Percentiles rank a stretch among this genome's conserved stretches.
Conservation (phyloP, 2,329 filamentous ascomycete genomes). For the Pezizomycotina sp. region DNA sequence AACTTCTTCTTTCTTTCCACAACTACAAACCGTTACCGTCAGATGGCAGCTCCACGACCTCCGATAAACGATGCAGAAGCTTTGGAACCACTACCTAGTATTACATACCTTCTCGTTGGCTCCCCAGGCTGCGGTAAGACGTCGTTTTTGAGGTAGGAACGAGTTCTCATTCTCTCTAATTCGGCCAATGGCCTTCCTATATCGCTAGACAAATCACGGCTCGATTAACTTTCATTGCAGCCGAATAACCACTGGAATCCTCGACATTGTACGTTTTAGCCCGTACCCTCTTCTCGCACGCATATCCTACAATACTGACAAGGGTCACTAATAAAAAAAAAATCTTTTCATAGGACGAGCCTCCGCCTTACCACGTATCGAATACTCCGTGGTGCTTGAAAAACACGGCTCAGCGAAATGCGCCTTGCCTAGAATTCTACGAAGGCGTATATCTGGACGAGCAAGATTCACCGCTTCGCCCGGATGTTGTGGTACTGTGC, state of each 20-base stretch:
- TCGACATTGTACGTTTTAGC: constrained; percentile 8
- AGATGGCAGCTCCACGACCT: too few species aligned
- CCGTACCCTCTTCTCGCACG: not conserved
- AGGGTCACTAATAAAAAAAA: constrained; percentile 1
- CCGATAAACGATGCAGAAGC: too few species aligned
- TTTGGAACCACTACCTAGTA: too few species aligned
- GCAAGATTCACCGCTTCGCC: constrained; percentile 4
- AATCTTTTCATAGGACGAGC: not conserved
- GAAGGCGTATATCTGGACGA: constrained; percentile 8
- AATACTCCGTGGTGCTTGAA: constrained; percentile 8
- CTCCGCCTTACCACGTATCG: constrained; percentile 4
- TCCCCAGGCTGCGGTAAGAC: constrained; percentile 9
- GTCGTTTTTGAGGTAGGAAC: constrained; percentile 10
- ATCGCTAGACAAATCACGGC: not conserved
- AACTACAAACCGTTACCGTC: too few species aligned
- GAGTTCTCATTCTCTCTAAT: not conserved
- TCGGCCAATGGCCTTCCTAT: too few species aligned
- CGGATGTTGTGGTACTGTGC: constrained; percentile 10
- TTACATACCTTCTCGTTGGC: constrained; percentile 9
- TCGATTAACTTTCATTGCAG: constrained; percentile 1
- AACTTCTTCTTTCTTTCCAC: too few species aligned
- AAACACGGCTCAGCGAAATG: constrained; percentile 9
- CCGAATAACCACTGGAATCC: constrained; percentile 10
- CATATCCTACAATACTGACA: not conserved
- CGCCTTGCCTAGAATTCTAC: constrained; percentile 9